These are phyloP conservation scores for Leptodermis oblonga DNA, from an alignment of 257 asterid genomes.

Conservation along the genomic window DNA sequence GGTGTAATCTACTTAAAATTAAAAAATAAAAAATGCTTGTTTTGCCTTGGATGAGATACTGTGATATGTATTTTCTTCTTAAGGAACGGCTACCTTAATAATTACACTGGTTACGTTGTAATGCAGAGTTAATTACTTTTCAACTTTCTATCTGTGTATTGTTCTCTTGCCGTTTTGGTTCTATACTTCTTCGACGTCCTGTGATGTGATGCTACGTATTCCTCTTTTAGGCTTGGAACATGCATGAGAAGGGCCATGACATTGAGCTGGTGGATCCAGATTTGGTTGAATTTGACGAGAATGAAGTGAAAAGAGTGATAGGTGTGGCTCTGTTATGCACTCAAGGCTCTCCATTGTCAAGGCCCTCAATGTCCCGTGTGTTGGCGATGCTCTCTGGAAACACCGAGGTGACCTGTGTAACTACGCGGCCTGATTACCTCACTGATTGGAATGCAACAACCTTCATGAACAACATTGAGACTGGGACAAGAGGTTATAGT, in stretches of 20 bases:
- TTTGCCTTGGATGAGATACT: too few relatives aligned
- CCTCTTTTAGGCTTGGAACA: constrained; percentile 19
- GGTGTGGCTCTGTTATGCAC: constrained; percentile 25
- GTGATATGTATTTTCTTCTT: too few relatives aligned
- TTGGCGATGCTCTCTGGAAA: constrained; percentile 26
- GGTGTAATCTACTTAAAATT: too few relatives aligned
- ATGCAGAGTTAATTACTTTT: too few relatives aligned
- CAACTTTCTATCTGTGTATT: too few relatives aligned
- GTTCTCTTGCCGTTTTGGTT: not conserved
- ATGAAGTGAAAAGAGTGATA: constrained; percentile 20
- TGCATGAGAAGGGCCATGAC: constrained; percentile 13
- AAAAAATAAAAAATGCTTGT: too few relatives aligned
- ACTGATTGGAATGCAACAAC: constrained; percentile 21
- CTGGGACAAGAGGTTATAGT: not conserved
- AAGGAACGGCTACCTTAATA: too few relatives aligned
- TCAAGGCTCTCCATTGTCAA: constrained; percentile 20
- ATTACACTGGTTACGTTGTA: too few relatives aligned
- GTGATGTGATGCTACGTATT: not conserved
- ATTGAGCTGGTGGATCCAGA: constrained; percentile 12
- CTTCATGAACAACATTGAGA: constrained; percentile 6
- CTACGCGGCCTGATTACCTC: constrained; percentile 22
- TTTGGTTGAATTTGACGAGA: constrained; percentile 6
- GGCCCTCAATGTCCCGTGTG: constrained; percentile 27
- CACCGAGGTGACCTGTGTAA: constrained; percentile 3
- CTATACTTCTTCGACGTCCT: not conserved